phyloP scores from a whole-genome alignment of 257 asterid genomes.

The Penstemon eatonii region DNA sequence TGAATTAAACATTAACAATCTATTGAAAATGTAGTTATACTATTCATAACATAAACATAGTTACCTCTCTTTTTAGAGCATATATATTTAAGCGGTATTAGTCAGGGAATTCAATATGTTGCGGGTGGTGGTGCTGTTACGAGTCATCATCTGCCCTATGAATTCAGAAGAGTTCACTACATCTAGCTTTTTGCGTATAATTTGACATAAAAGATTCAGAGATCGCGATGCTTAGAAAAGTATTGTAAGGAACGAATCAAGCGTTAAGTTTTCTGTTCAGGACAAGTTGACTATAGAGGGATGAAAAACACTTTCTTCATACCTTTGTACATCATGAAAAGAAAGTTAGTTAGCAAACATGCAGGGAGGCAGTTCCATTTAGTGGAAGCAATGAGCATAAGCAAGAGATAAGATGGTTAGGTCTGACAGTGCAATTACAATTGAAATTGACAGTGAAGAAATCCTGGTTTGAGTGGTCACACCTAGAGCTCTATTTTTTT shows the following conservation, averaged over 20 bases:
- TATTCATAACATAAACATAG: constrained; percentile 15
- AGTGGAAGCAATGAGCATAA: background rate
- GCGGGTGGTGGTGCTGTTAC: too few relatives aligned
- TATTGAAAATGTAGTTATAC: background rate
- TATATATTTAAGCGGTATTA: constrained; percentile 7
- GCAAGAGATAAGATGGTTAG: background rate
- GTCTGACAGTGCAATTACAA: background rate
- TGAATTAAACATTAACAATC: too few relatives aligned
- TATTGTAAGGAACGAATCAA: too few relatives aligned
- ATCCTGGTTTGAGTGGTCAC: background rate
- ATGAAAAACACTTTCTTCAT: too few relatives aligned
- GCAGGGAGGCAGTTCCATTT: background rate
- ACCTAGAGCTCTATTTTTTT: constrained; percentile 5
- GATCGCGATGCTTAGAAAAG: too few relatives aligned
- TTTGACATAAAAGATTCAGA: too few relatives aligned
- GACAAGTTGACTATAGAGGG: too few relatives aligned
- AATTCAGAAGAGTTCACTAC: too few relatives aligned
- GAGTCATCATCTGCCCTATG: too few relatives aligned
- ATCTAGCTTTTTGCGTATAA: too few relatives aligned
- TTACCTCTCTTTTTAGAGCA: constrained; percentile 4
- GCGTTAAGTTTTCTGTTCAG: too few relatives aligned
- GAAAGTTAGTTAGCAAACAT: background rate
- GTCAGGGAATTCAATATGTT: too few relatives aligned
- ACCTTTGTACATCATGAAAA: background rate
- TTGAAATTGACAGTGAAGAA: background rate